A percentile compares a stretch with the other conserved stretches of the same genome.
Evolutionary conservation across 345 rosid species (phyloP).

Genomic region (Acer campestre): DNA sequence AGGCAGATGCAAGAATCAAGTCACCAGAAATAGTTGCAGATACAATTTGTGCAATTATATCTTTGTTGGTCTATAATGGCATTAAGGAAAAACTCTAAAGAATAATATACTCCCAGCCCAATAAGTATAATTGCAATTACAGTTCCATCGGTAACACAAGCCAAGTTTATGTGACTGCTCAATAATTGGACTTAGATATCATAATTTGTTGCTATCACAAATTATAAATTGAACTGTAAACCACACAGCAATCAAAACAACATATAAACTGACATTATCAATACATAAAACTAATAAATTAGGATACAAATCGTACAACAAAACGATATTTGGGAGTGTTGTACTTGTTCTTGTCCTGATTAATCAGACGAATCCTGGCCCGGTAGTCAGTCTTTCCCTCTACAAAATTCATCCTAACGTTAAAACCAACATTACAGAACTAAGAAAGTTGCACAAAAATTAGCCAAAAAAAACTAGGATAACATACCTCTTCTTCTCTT

Average conservation of each 20-base stretch:
- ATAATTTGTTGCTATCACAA: background rate
- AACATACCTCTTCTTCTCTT: conserved; percentile 69
- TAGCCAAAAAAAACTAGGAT: background rate
- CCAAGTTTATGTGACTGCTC: background rate
- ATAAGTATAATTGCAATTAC: background rate
- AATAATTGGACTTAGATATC: background rate
- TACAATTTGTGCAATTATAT: conserved; percentile 56
- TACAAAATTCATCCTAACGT: conserved; percentile 15
- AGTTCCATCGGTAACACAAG: background rate
- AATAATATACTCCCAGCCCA: background rate
- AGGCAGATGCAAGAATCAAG: conserved; percentile 63
- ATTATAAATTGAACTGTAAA: background rate
- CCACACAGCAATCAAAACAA: background rate
- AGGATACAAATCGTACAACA: conserved; percentile 66
- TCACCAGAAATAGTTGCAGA: conserved; percentile 65
- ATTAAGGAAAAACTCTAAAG: conserved; percentile 19
- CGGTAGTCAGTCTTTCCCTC: conserved; percentile 82
- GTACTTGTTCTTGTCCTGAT: conserved; percentile 74
- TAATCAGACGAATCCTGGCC: conserved; percentile 68
- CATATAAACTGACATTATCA: background rate
- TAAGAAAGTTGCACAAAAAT: background rate
- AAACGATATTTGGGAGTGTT: conserved; percentile 77
- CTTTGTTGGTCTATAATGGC: conserved; percentile 53
- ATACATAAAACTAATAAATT: background rate
- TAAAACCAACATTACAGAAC: background rate